These are phyloP conservation scores for Aspergillus wentii DNA, from an alignment of 495 filamentous ascomycete genomes.

Conservation along the genomic window DNA sequence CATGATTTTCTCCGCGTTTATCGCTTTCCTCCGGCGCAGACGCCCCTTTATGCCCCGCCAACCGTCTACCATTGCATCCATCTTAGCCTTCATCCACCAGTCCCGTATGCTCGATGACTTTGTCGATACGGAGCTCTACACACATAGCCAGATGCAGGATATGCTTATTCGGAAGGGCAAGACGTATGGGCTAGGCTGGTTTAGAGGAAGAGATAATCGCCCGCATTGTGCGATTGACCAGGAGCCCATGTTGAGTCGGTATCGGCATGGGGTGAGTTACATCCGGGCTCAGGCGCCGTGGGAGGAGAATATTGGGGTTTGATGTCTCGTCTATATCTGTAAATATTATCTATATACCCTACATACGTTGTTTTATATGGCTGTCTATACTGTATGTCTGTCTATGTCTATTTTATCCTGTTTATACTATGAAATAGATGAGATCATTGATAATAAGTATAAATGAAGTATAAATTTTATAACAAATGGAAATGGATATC, in stretches of 20 bases:
- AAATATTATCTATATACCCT: too few relatives aligned
- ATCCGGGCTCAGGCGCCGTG: conserved; percentile 11
- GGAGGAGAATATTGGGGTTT: conserved; percentile 10
- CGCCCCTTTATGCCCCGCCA: conserved; percentile 65
- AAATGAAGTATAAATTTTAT: too few relatives aligned
- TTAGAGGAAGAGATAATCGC: conserved; percentile 58
- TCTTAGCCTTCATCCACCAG: conserved; percentile 70
- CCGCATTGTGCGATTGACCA: conserved; percentile 67
- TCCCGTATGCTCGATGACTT: conserved; percentile 70
- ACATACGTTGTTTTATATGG: too few relatives aligned
- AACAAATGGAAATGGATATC: too few relatives aligned
- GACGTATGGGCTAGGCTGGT: conserved; percentile 71
- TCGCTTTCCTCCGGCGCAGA: conserved; percentile 51
- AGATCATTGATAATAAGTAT: too few relatives aligned
- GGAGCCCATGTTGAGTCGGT: conserved; percentile 57
- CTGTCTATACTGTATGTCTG: too few relatives aligned
- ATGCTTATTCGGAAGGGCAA: conserved; percentile 50
- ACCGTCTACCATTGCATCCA: conserved; percentile 65
- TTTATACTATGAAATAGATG: too few relatives aligned
- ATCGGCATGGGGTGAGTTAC: conserved; percentile 49
- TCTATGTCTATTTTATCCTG: too few relatives aligned
- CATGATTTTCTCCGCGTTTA: conserved; percentile 43
- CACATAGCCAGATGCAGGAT: conserved; percentile 49
- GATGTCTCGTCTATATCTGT: too few relatives aligned
- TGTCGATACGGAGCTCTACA: conserved; percentile 57